Base-by-base conservation (phyloP, 2,329 filamentous ascomycete species). In the Aureobasidium sp. region DNA sequence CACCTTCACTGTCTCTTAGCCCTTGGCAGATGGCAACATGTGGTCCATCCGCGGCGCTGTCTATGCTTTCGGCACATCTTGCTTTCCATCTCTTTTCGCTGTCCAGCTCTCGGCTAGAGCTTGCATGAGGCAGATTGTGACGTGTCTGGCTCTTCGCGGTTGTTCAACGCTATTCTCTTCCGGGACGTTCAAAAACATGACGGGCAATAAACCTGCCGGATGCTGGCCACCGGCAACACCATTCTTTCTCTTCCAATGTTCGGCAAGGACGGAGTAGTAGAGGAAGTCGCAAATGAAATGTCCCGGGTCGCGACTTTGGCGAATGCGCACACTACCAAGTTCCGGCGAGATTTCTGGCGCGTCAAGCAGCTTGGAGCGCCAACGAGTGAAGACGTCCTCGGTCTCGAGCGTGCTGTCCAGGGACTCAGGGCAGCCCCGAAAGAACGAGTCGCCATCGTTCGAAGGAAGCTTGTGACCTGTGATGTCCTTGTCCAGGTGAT, bases 401-500 rank as follows among this genome's bases (percentile, higher is more conserved):
- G 65, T 69, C 41, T 69, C 63, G 15, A 73, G 64, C 11, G 68
- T 69, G 5, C 70, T 70, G 21, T 66, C 66, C 63, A 74, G 65
- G 6, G 55, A 62, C 3, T 63, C 45, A 8, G 70, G 69, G 58
- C 69, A 72, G 50, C 72, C 71, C 1, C 41, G 62, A 53, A 69
- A 73, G 13, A 59, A 55, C 2, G 49, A 57, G n/a, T 62, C 47
- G 8, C 68, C 62, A 62, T 71, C 63, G 58, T 72, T 66, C 4
- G 55, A 36, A 0, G 65, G 30, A 16, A 73, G 69, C 5, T 71
- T 68, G 5, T 67, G 68, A 41, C 79, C 84, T 66, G 91, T 85
- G n/a, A 91, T 83, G 71, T 95, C 91, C 25, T 76, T 75, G 67
- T 87, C 81, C 27, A 75, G 74, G 48, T 69, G 67, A 74, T 95